Evolutionary conservation across 768 basidiomycete species (phyloP), one percentile per base, ranked within the genome.

Genomic region (Coprinellus micaceus): DNA sequence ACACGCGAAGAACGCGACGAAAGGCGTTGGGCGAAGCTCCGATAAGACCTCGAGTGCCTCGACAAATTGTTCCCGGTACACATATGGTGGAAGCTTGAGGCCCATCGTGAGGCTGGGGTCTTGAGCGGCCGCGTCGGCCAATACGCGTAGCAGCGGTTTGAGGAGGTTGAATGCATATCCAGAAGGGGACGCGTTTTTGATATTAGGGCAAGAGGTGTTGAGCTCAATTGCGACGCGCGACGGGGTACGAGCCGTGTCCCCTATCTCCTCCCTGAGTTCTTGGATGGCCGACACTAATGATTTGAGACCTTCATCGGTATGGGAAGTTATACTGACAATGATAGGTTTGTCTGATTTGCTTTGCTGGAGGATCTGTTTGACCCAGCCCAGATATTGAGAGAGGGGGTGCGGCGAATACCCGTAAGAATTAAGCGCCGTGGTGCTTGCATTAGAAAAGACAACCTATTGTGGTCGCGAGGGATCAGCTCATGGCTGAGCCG

Each of bases 161-260:
- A 92, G 78, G 1, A 74, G 68, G 1, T 71, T 44, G 51, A 83
- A 77, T 37, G 78, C 69, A 69, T 94, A 94, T 10, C 88, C 81
- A 19, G 85, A 79, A 0, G 89, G 89, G 0, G 88, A 79, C 3
- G 78, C 65, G 24, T 75, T 72, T 11, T 69, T 70, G 61, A 93
- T 88, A 66, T 94, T 94, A 3, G 92, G 92, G 61, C 92, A 94
- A 39, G 85, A 88, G 0, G 89, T 84, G 68, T 94, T 94, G 64
- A 94, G 75, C 69, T 94, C 92, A 62, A 92, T 71, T 13, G 81
- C 91, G 58, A 94, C 73, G 60, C 74, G 63, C 59, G 75, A 68
- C 53, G 64, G 60, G 40, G 53, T 44, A 21, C 41, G 53, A 39
- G 47, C 41, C 56, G 51, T 56, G 58, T 77, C 74, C 59, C 58